Conservation (phyloP, 2,329 filamentous ascomycete genomes). For the Penicillium sp. region DNA sequence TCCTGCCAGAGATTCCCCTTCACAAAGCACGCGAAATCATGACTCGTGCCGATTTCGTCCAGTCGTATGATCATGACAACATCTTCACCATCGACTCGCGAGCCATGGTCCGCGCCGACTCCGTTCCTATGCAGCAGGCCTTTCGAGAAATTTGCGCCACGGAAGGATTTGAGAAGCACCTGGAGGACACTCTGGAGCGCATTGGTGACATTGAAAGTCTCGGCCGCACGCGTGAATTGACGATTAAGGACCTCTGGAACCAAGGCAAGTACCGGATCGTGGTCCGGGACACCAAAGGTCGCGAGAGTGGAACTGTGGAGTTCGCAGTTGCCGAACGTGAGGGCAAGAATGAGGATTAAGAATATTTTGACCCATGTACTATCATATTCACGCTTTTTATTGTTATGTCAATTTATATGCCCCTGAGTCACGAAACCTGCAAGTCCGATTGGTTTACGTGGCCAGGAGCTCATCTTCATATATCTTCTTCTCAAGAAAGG, state of each 20-base stretch:
- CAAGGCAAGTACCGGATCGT: slow-evolving; percentile 75
- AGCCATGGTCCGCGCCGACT: slow-evolving; percentile 87
- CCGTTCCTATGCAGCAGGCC: slow-evolving; percentile 92
- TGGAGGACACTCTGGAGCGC: slow-evolving; percentile 79
- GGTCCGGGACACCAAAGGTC: slow-evolving; percentile 50
- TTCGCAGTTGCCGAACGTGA: slow-evolving; percentile 47
- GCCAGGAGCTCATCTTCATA: background rate
- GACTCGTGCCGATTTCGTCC: slow-evolving; percentile 94
- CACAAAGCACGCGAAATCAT: slow-evolving; percentile 88
- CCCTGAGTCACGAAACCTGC: background rate
- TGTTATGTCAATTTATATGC: background rate
- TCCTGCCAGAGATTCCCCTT: slow-evolving; percentile 77
- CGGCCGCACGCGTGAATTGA: slow-evolving; percentile 89
- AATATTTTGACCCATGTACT: background rate
- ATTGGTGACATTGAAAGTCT: slow-evolving; percentile 93
- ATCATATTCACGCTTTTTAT: background rate
- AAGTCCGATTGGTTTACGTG: background rate
- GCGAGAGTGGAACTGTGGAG: slow-evolving; percentile 49
- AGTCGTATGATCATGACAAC: slow-evolving; percentile 88
- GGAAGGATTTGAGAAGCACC: slow-evolving; percentile 76
- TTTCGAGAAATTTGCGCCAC: slow-evolving; percentile 79
- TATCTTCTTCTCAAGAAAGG: background rate
- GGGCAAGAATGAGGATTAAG: slow-evolving; percentile 39
- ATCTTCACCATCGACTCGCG: slow-evolving; percentile 90
- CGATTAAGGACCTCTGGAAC: slow-evolving; percentile 89